phyloP scores from a whole-genome alignment of 164 flowering plant species.

The Echeveria elegans region DNA sequence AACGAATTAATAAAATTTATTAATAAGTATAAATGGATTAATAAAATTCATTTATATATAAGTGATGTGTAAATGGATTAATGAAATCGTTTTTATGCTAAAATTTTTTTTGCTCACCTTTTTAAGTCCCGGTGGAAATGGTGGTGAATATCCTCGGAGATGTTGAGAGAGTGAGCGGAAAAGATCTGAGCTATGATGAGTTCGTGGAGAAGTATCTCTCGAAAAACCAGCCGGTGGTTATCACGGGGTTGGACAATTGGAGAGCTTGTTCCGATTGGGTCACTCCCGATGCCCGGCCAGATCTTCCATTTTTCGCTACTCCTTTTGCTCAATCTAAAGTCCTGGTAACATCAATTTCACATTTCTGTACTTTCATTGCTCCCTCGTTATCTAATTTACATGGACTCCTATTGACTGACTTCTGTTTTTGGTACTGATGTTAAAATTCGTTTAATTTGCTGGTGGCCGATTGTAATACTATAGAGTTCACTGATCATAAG shows the following conservation, averaged over 20 bases:
- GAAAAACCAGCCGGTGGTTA: slow-evolving; percentile 66
- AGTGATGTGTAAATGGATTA: no score
- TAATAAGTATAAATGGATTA: no score
- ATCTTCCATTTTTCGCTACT: slow-evolving; percentile 61
- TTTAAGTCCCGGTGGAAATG: no score
- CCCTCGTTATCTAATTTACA: no score
- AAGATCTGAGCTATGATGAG: slow-evolving; percentile 49
- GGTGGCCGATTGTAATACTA: slow-evolving; percentile 79
- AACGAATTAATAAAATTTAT: no score
- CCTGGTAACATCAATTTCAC: slow-evolving; percentile 55
- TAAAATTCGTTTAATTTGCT: slow-evolving; percentile 10
- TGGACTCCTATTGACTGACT: no score
- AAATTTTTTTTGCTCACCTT: no score
- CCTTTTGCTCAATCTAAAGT: slow-evolving; percentile 70
- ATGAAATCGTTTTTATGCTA: no score
- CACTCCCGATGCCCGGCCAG: slow-evolving; percentile 42
- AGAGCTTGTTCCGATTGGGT: slow-evolving; percentile 84
- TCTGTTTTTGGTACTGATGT: no score
- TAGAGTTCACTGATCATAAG: slow-evolving; percentile 79
- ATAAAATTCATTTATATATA: no score
- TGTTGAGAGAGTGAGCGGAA: slow-evolving; percentile 64
- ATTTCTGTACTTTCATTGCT: no score
- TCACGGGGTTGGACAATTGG: slow-evolving; percentile 85
- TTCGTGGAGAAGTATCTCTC: slow-evolving; percentile 50
- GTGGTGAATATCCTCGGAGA: slow-evolving; percentile 50